Evolutionary conservation across 306 rosid genomes (phyloP), one percentile per base, ranked within the genome.

Genomic region (Aeschynomene evenia): DNA sequence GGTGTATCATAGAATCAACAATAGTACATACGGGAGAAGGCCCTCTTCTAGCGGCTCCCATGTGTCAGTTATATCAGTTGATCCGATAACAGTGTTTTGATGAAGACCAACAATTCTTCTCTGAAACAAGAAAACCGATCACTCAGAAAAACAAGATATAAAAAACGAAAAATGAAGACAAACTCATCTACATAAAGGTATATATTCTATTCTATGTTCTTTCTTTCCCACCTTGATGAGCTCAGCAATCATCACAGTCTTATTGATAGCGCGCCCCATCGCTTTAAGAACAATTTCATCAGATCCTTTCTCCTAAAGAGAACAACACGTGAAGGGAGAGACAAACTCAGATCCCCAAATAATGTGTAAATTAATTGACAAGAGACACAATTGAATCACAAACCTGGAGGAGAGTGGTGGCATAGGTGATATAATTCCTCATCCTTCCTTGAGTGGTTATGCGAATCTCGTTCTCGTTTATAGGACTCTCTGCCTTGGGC

Each of bases 21-120:
- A 75, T 2, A 56, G 67, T 45, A 20, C 96, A 57, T 86, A 92
- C 98, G 93, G 91, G 70, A 85, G 88, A 74, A 92, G 86, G 88
- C 98, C 96, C 79, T 92, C 96, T 85, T 92, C 98, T 1, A 90
- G 87, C 7, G 98, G 98, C 59, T 92, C 96, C 91, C 96, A 92
- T 26, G 65, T 80, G 34, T 92, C 98, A 10, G 89, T 92, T 52
- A 92, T 88, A 82, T 90, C 96, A 31, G 81, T 90, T 48, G 98
- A 92, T 77, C 96, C 96, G 59, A 88, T 88, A 15, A 22, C 51
- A 2, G 91, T 88, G 70, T 80, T 86, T 60, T 92, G 98, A 76
- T 90, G 96, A 31, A 92, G 87, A 52, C 88, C 89, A 62, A 76
- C 80, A 86, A 86, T 90, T 83, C 96, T 92, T 82, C 96, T 86